Evolutionary conservation across 495 filamentous ascomycete genomes (phyloP).

Genomic region (Talaromyces ruber): DNA sequence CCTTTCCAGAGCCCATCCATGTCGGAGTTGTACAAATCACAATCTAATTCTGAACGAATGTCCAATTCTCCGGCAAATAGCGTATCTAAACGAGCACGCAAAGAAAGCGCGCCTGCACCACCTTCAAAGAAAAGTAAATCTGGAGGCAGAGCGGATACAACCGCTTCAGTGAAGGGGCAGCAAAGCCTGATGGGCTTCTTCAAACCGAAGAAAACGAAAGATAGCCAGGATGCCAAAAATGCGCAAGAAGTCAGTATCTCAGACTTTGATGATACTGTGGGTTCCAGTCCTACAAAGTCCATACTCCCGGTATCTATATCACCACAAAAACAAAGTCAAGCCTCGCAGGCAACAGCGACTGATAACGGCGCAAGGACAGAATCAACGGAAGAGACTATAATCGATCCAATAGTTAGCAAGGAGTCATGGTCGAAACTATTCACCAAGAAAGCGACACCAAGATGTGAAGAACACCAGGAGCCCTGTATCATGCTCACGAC

Average conservation of each 20-base stretch:
- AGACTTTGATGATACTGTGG: neutral
- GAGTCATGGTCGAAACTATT: slow-evolving; percentile 85
- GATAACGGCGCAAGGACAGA: neutral
- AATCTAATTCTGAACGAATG: neutral
- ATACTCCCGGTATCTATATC: neutral
- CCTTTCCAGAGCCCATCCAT: neutral
- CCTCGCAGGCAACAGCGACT: neutral
- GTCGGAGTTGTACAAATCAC: neutral
- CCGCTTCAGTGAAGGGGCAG: slow-evolving; percentile 45
- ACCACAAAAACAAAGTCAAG: neutral
- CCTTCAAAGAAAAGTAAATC: slow-evolving; percentile 43
- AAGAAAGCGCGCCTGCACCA: neutral
- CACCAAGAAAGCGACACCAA: slow-evolving; percentile 61
- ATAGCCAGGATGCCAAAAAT: neutral
- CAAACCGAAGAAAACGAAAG: slow-evolving; percentile 41
- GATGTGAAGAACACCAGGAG: slow-evolving; percentile 77
- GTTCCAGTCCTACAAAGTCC: slow-evolving; percentile 1
- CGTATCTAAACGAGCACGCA: slow-evolving; percentile 9
- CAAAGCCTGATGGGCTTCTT: slow-evolving; percentile 80
- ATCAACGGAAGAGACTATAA: slow-evolving; percentile 25
- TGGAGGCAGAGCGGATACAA: slow-evolving; percentile 10
- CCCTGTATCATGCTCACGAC: slow-evolving; percentile 73
- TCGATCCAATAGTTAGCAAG: slow-evolving; percentile 66
- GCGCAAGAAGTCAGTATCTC: neutral
- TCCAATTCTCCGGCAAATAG: neutral